Evolutionary conservation across 768 basidiomycete species (phyloP).

Genomic region (Astraeus odoratus): DNA sequence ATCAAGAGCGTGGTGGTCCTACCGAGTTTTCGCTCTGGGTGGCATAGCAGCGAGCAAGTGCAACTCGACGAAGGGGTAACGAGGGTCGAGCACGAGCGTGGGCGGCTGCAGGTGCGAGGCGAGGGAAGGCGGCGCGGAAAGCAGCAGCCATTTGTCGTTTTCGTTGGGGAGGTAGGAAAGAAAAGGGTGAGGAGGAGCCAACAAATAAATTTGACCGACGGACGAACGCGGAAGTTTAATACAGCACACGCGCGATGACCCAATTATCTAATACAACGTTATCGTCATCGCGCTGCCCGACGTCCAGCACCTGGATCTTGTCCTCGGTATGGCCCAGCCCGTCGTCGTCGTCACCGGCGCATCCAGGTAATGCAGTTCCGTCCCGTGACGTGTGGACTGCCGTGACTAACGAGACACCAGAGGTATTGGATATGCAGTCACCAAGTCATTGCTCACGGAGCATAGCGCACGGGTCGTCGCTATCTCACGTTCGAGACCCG

Average conservation of each 20-base stretch:
- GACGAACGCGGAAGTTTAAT: slow-evolving; percentile 17
- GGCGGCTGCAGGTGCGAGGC: slow-evolving; percentile 46
- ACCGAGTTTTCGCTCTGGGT: slow-evolving; percentile 47
- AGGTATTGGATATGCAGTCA: slow-evolving; percentile 78
- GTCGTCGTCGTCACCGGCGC: slow-evolving; percentile 82
- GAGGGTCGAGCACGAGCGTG: slow-evolving; percentile 39
- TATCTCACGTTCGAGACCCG: slow-evolving; percentile 60
- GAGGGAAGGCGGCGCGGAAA: slow-evolving; percentile 58
- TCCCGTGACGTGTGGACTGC: not conserved
- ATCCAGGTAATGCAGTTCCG: slow-evolving; percentile 47
- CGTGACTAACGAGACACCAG: slow-evolving; percentile 22
- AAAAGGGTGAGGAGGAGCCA: slow-evolving; percentile 18
- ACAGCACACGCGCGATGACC: not conserved
- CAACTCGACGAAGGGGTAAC: slow-evolving; percentile 34
- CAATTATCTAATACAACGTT: not conserved
- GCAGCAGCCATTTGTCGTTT: slow-evolving; percentile 43
- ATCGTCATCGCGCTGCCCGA: too few relatives aligned
- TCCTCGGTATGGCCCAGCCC: slow-evolving; percentile 37
- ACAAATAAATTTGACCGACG: slow-evolving; percentile 15
- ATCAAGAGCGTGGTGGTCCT: slow-evolving; percentile 32
- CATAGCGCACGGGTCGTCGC: slow-evolving; percentile 68
- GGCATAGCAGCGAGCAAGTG: slow-evolving; percentile 56
- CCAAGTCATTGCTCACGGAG: slow-evolving; percentile 53
- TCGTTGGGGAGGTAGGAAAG: slow-evolving; percentile 22
- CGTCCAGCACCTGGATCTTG: slow-evolving; percentile 2